Evolutionary conservation across 306 rosid genomes (phyloP), one percentile per base, ranked within the genome.

Genomic region (Vicia faba): DNA sequence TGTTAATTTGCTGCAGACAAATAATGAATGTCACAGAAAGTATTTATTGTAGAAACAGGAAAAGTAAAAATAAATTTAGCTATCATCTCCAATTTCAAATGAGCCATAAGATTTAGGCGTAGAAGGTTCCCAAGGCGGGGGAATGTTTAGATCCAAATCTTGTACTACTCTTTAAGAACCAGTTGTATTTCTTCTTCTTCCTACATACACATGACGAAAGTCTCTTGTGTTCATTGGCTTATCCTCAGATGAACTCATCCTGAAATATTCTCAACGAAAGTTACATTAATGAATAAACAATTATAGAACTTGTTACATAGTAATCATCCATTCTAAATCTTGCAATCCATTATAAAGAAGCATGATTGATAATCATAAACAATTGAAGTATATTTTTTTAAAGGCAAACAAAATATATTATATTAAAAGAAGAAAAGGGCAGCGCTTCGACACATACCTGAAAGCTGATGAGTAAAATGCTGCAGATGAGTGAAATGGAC

Each of bases 41-140:
- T 49, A 18, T 19, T 49, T 19, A 49, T 5, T 23, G 56, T 12
- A 49, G 19, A 20, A 38, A 23, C 13, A 28, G 9, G 7, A 5
- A 46, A 35, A 61, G 19, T 43, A 20, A 71, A 60, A 61, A 6
- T 35, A 48, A 51, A 31, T 68, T 58, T 74, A 74, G 0, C 45
- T 44, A 8, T 66, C 62, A 4, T 10, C 11, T 23, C 62, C 73
- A 14, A 66, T 66, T 23, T 10, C 20, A 23, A 7, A 33, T 14
- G 12, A 14, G 54, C 18, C 35, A 23, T 45, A 62, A 10, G n/a
- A 20, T 66, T 57, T 9, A 46, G 44, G 29, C 16, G 8, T 5
- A 1, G 18, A 39, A 28, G 63, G 8, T 16, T 71, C 50, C 14
- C 43, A 26, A 23, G 11, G 2, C 0, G 57, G 11, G 29, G 51